Evolutionary conservation across 2,329 filamentous ascomycete genomes (phyloP).

Genomic region (Colletotrichum tropicale): DNA sequence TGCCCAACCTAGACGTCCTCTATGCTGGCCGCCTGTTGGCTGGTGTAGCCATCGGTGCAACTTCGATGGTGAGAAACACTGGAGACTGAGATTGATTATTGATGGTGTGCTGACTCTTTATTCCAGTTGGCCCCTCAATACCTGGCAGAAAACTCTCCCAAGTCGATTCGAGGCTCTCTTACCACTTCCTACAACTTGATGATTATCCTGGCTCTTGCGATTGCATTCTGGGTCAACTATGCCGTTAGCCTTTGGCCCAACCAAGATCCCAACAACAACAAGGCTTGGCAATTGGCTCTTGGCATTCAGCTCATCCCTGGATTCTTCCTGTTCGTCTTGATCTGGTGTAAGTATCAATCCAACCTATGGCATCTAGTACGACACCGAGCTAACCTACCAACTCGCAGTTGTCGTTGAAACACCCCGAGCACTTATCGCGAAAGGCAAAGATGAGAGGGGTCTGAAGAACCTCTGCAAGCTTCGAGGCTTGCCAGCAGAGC

Average conservation of each 20-base stretch:
- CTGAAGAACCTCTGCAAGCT: conserved; percentile 40
- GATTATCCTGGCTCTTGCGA: conserved; percentile 37
- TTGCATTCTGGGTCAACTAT: conserved; percentile 38
- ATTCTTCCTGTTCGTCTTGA: conserved; percentile 35
- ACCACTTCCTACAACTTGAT: conserved; percentile 44
- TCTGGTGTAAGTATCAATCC: conserved; percentile 27
- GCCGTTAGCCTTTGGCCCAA: conserved; percentile 27
- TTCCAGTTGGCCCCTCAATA: conserved; percentile 40
- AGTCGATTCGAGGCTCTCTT: conserved; percentile 41
- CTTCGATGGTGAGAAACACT: conserved; percentile 30
- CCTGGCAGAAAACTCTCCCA: conserved; percentile 43
- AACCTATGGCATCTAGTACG: not conserved
- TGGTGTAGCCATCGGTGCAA: conserved; percentile 37
- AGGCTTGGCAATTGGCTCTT: conserved; percentile 37
- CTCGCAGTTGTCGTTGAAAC: conserved; percentile 22
- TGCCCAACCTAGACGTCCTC: conserved; percentile 37
- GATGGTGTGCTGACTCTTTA: not conserved
- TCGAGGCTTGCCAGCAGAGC: conserved; percentile 28
- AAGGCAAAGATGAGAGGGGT: conserved; percentile 36
- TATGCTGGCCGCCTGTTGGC: conserved; percentile 40
- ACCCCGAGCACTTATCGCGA: conserved; percentile 33
- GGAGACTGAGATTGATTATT: no score
- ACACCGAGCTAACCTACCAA: not conserved
- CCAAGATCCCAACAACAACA: conserved; percentile 32
- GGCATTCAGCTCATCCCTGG: conserved; percentile 42